Percentiles rank a stretch among this genome's conserved stretches.
Evolutionary conservation across 73 alveolate species (phyloP).

Genomic region (Paramecium octaurelia): DNA sequence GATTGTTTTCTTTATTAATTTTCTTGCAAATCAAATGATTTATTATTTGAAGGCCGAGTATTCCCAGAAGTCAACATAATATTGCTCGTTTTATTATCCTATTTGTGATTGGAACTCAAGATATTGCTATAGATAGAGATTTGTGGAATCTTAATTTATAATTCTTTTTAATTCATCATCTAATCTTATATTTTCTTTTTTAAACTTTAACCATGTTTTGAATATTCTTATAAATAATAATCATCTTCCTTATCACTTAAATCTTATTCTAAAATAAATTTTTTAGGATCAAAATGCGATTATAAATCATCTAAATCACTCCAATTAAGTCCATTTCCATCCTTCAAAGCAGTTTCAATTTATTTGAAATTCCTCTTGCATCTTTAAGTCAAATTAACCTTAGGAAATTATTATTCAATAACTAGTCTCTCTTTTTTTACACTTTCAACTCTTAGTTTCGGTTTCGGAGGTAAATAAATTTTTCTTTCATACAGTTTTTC

Average conservation of each 20-base stretch:
- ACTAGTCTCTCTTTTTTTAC: background rate
- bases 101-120: background rate
- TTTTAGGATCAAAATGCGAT: slow-evolving; percentile 1
- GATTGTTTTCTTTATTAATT: background rate
- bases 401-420: background rate
- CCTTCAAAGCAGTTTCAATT: background rate
- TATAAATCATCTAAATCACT: background rate
- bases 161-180: background rate
- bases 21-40: background rate
- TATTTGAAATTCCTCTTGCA: background rate
- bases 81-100: background rate
- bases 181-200: background rate
- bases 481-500: background rate
- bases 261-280: background rate
- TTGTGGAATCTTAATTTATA: background rate
- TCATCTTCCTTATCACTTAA: slow-evolving; percentile 37
- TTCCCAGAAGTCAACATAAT: background rate
- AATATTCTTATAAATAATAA: slow-evolving; percentile 1
- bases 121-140: background rate
- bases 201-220: background rate
- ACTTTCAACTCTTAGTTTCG: background rate
- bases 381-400: background rate
- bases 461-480: background rate
- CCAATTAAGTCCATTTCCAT: background rate
- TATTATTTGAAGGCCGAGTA: background rate